Base-by-base conservation (phyloP, 106 monocot species). In the Gastrodia elata region DNA sequence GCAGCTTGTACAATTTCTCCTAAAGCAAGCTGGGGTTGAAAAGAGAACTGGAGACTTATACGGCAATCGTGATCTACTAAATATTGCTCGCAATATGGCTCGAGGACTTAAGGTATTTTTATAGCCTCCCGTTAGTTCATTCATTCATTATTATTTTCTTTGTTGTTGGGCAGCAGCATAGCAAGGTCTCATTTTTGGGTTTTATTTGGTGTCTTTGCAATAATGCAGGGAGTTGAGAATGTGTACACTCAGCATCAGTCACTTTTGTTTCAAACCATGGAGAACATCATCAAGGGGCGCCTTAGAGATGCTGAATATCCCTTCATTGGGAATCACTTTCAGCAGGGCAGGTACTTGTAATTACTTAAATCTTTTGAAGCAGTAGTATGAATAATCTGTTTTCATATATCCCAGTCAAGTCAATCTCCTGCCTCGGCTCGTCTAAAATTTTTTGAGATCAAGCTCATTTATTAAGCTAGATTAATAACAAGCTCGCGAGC, bases 171-270 rank as follows among this genome's bases (percentile, higher is more conserved):
- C n/a, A n/a, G n/a, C n/a, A n/a, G 24, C 70, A 32, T 24, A 43
- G 34, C 15, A 15, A 40, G 55, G 39, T 36, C 75, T 73, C 44
- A 81, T 72, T 27, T 68, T 10, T 42, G 74, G 32, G 22, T 7
- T 68, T 27, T 68, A n/a, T n/a, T n/a, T n/a, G n/a, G n/a, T 11
- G 1, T 36, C 43, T 61, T 70, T 83, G 46, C 38, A 69, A 30
- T n/a, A n/a, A n/a, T n/a, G n/a, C 81, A 98, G 98, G 98, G 98
- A 55, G 91, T 93, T 71, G 98, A 98, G 80, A 98, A 98, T 80
- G 98, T 98, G 0, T 98, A 98, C 72, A 98, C 98, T 36, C 93
- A 98, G 58, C 98, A 98, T 44, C 98, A 98, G 77, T 89, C 98
- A 75, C 98, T 98, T 82, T 75, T 98, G 52, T 87, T 98, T 44